Conservation (phyloP, 2,329 filamentous ascomycete genomes). For the Pseudonectria buxi region DNA sequence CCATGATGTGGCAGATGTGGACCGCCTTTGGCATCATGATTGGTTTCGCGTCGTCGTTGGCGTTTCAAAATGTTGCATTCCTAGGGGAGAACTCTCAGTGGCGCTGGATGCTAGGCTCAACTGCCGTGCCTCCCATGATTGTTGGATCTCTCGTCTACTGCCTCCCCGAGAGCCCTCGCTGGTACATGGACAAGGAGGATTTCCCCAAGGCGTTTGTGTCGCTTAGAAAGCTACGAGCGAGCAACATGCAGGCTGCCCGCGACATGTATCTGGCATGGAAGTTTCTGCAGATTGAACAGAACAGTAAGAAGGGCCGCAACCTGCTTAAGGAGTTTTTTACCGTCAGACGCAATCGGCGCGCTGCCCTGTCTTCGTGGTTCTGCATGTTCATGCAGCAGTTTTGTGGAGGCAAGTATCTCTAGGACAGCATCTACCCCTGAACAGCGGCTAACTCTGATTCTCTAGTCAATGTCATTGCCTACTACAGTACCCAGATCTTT, state of each 20-base stretch:
- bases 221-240: conserved; percentile 38
- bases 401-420: conserved; percentile 36
- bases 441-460: conserved; percentile 36
- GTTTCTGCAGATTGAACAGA: conserved; percentile 22
- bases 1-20: conserved; percentile 64
- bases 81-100: conserved; percentile 41
- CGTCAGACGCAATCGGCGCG: conserved; percentile 24
- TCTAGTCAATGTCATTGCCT: conserved; percentile 29
- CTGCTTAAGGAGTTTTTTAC: conserved; percentile 23
- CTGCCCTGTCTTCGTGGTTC: conserved; percentile 27
- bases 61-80: conserved; percentile 42
- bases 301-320: conserved; percentile 18
- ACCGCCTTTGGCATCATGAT: conserved; percentile 34
- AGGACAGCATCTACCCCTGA: neutral
- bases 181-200: conserved; percentile 38
- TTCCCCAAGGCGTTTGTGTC: conserved; percentile 39
- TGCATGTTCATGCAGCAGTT: conserved; percentile 32
- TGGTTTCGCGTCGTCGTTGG: conserved; percentile 45
- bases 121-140: conserved; percentile 47
- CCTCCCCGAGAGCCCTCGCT: conserved; percentile 52
- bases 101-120: conserved; percentile 55
- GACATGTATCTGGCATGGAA: conserved; percentile 44
- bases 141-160: conserved; percentile 52
- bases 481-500: conserved; percentile 26
- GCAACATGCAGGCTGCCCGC: conserved; percentile 39